Evolutionary conservation across 1,139 yeast genomes (phyloP).

Genomic region (Kodamaea suecica): DNA sequence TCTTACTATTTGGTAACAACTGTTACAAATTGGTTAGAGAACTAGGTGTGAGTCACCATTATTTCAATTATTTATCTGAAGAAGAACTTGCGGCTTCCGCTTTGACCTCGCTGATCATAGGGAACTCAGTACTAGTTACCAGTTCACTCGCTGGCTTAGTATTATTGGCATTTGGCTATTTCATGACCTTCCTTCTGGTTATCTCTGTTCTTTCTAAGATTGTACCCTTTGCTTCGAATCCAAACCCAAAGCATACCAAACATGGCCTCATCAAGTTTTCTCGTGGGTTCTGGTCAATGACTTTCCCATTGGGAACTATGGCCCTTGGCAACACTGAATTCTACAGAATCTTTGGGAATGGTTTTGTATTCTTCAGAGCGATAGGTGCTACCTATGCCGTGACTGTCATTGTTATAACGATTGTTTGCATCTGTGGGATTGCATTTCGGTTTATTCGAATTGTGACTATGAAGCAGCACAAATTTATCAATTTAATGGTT

Average conservation of each 20-base stretch:
- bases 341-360: constrained; percentile 37
- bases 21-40: constrained; percentile 15
- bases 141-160: constrained; percentile 20
- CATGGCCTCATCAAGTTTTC: constrained; percentile 44
- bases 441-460: constrained; percentile 12
- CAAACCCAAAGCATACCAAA: constrained; percentile 13
- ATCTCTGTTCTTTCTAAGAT: constrained; percentile 18
- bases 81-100: constrained; percentile 1
- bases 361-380: constrained; percentile 53
- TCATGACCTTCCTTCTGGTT: constrained; percentile 21
- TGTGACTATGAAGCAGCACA: no score
- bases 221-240: constrained; percentile 20
- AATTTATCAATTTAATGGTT: no score
- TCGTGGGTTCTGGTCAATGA: constrained; percentile 78
- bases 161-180: constrained; percentile 23
- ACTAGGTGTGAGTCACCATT: constrained; percentile 10
- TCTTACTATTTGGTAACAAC: constrained; percentile 54
- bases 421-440: constrained; percentile 33
- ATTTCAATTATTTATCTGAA: constrained; percentile 7
- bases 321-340: constrained; percentile 56
- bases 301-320: constrained; percentile 90
- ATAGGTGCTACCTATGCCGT: constrained; percentile 61
- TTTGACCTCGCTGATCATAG: constrained; percentile 12
- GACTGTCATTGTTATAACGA: constrained; percentile 34
- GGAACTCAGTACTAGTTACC: constrained; percentile 19